Percentiles rank a stretch among this genome's conserved stretches.
Evolutionary conservation across 305 asterid species (phyloP).

Genomic region (Fraxinus angustifolia): DNA sequence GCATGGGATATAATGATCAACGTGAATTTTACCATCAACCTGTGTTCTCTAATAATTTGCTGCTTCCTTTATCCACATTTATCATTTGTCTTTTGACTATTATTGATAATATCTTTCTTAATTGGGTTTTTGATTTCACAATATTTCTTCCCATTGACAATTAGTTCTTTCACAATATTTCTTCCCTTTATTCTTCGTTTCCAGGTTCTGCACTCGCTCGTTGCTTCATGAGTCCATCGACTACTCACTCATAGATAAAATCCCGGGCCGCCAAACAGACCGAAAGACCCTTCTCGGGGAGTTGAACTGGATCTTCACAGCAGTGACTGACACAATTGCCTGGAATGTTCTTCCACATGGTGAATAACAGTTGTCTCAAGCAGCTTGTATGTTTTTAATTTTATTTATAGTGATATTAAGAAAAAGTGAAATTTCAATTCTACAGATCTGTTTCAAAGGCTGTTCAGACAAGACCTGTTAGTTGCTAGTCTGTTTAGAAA

Average conservation of each 20-base stretch:
- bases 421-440: slow-evolving; percentile 24
- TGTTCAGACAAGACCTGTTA: slow-evolving; percentile 66
- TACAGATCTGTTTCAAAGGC: slow-evolving; percentile 88
- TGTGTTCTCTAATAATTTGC: not conserved
- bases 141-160: not conserved
- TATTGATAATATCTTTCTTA: not conserved
- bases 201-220: slow-evolving; percentile 94
- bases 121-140: not conserved
- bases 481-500: slow-evolving; percentile 56
- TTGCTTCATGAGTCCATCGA: slow-evolving; percentile 82
- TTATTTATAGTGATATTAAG: slow-evolving; percentile 25
- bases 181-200: slow-evolving; percentile 12
- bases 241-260: slow-evolving; percentile 83
- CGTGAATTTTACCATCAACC: slow-evolving; percentile 11
- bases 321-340: slow-evolving; percentile 98
- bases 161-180: not conserved
- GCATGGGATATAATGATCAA: slow-evolving; percentile 16
- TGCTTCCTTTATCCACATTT: not conserved
- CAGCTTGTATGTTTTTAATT: slow-evolving; percentile 14
- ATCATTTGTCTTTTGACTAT: not conserved
- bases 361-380: slow-evolving; percentile 30
- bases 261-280: slow-evolving; percentile 99
- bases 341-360: slow-evolving; percentile 99
- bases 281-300: slow-evolving; percentile 99
- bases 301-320: slow-evolving; percentile 98